A percentile compares a stretch with the other conserved stretches of the same genome.
phyloP scores from a whole-genome alignment of 495 filamentous ascomycete genomes.

The Penicillium paradoxum region DNA sequence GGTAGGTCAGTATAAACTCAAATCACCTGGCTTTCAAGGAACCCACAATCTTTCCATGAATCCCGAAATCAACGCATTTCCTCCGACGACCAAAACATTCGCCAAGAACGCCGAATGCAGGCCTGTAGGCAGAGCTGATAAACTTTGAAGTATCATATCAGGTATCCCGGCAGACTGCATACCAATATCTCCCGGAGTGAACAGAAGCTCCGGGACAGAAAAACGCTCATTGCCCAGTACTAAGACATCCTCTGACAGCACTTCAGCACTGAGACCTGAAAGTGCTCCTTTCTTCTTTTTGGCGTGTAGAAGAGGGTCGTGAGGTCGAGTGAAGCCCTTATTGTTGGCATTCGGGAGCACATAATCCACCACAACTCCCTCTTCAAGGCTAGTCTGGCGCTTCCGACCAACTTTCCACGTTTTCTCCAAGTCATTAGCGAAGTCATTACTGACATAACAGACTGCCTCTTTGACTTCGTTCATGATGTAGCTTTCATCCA shows the following conservation, averaged over 20 bases:
- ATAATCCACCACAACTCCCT: slow-evolving; percentile 83
- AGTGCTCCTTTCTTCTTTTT: slow-evolving; percentile 53
- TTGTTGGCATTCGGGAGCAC: slow-evolving; percentile 76
- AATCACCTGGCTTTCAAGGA: not conserved
- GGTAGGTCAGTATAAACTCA: slow-evolving; percentile 6
- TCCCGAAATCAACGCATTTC: slow-evolving; percentile 72
- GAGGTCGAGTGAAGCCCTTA: slow-evolving; percentile 69
- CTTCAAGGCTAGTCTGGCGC: slow-evolving; percentile 36
- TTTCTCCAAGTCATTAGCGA: slow-evolving; percentile 71
- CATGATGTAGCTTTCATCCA: slow-evolving; percentile 85
- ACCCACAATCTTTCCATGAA: slow-evolving; percentile 73
- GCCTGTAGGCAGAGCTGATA: slow-evolving; percentile 69
- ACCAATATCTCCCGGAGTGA: slow-evolving; percentile 80
- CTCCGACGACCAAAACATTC: slow-evolving; percentile 86
- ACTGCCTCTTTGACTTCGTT: slow-evolving; percentile 92
- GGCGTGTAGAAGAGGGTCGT: slow-evolving; percentile 59
- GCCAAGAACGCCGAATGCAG: slow-evolving; percentile 74
- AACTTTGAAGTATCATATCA: slow-evolving; percentile 72
- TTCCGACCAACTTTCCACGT: slow-evolving; percentile 76
- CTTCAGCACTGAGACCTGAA: slow-evolving; percentile 48
- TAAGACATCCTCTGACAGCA: slow-evolving; percentile 70
- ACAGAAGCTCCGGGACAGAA: slow-evolving; percentile 82
- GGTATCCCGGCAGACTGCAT: slow-evolving; percentile 79
- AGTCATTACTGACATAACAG: slow-evolving; percentile 79
- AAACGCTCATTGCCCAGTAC: slow-evolving; percentile 91